These are phyloP conservation scores for Xerocomus potaroensis DNA, from an alignment of 768 basidiomycete genomes.

Conservation along the genomic window DNA sequence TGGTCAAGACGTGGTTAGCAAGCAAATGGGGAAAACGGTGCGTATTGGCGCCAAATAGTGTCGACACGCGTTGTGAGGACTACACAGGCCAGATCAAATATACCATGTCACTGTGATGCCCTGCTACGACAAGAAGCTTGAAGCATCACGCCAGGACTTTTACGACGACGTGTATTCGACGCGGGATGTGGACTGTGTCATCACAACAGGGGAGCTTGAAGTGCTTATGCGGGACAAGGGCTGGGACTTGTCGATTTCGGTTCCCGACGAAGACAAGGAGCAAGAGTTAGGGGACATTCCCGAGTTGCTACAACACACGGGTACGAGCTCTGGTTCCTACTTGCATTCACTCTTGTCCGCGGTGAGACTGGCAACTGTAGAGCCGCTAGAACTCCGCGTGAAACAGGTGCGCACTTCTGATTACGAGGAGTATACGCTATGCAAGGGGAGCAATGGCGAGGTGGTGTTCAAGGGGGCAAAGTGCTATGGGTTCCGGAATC, in stretches of 20 bases:
- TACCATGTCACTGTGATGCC: conserved; percentile 99
- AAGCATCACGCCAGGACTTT: conserved; percentile 93
- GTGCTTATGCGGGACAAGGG: conserved; percentile 76
- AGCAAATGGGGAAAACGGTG: conserved; percentile 62
- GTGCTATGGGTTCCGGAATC: conserved; percentile 95
- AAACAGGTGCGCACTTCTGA: conserved; percentile 68
- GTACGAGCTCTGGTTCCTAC: conserved; percentile 91
- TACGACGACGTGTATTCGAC: conserved; percentile 77
- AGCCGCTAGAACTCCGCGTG: conserved; percentile 46
- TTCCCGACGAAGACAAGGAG: conserved; percentile 44
- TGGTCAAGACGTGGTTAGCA: conserved; percentile 89
- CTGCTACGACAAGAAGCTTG: conserved; percentile 99
- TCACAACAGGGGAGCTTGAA: conserved; percentile 94
- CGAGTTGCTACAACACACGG: conserved; percentile 71
- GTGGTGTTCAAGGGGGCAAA: conserved; percentile 89
- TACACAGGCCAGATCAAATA: conserved; percentile 69
- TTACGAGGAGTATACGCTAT: conserved; percentile 70
- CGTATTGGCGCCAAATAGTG: conserved; percentile 28
- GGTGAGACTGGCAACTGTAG: conserved; percentile 39
- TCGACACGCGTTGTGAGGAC: conserved; percentile 1
- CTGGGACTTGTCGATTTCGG: conserved; percentile 66
- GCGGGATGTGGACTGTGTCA: conserved; percentile 93
- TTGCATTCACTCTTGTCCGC: conserved; percentile 72
- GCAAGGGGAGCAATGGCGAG: conserved; percentile 41
- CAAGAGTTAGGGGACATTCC: conserved; percentile 45